A percentile compares a stretch with the other conserved stretches of the same genome.
Conservation (phyloP, 805 yeast genomes). For the Wickerhamomyces canadensis region DNA sequence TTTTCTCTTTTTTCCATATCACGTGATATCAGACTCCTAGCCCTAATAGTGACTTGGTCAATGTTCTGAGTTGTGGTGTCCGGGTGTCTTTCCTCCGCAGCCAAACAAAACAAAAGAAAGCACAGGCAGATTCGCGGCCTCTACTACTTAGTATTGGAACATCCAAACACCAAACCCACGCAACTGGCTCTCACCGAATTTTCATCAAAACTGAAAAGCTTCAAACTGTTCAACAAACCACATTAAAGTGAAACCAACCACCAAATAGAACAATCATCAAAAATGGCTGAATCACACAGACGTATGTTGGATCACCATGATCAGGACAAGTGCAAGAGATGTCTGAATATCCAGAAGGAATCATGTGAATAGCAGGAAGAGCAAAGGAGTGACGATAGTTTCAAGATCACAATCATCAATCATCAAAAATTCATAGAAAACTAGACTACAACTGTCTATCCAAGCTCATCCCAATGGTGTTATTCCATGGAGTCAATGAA, state of each 20-base stretch:
- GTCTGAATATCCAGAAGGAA: too few relatives aligned
- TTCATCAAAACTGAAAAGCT: slow-evolving; percentile 2
- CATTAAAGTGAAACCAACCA: slow-evolving; percentile 6
- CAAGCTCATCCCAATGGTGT: too few relatives aligned
- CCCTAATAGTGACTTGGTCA: background rate
- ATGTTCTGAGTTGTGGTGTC: slow-evolving; percentile 2
- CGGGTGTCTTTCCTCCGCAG: background rate
- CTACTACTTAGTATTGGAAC: background rate
- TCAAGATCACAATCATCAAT: too few relatives aligned
- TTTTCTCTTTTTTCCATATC: too few relatives aligned
- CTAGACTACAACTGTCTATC: too few relatives aligned
- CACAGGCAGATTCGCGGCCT: background rate
- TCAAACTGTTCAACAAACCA: background rate
- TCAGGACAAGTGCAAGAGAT: too few relatives aligned
- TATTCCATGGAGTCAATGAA: too few relatives aligned
- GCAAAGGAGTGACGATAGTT: too few relatives aligned
- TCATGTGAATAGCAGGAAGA: too few relatives aligned
- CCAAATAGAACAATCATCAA: slow-evolving; percentile 16
- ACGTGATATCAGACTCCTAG: too few relatives aligned
- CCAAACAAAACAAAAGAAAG: background rate
- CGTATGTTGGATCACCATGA: slow-evolving; percentile 74
- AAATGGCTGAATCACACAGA: slow-evolving; percentile 98
- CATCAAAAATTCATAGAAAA: background rate
- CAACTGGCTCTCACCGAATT: background rate
- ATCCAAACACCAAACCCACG: slow-evolving; percentile 8